Evolutionary conservation across 2,329 filamentous ascomycete genomes (phyloP).

Genomic region (Albophoma yamanashiensis): DNA sequence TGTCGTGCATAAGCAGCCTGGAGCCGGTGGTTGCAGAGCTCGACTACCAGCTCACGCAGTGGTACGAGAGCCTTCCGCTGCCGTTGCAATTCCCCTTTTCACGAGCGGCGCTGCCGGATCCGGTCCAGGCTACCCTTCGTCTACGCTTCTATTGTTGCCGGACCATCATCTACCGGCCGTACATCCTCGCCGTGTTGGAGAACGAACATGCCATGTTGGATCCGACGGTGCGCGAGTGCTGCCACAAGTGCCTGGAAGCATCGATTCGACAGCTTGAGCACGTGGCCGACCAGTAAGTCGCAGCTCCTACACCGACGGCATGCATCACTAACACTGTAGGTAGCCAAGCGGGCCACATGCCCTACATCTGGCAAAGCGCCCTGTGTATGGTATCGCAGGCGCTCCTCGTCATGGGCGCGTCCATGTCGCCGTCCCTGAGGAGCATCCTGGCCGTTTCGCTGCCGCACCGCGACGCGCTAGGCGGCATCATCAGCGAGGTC

Average conservation of each 20-base stretch:
- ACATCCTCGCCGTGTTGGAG: conserved; percentile 69
- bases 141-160: conserved; percentile 76
- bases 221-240: conserved; percentile 63
- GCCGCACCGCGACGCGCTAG: conserved; percentile 49
- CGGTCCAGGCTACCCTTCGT: conserved; percentile 68
- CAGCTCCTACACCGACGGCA: neutral
- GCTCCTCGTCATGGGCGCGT: conserved; percentile 73
- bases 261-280: conserved; percentile 71
- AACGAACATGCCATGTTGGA: conserved; percentile 65
- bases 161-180: conserved; percentile 78
- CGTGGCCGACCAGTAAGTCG: conserved; percentile 61
- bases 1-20: conserved; percentile 60
- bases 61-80: conserved; percentile 69
- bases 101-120: conserved; percentile 54
- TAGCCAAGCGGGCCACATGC: conserved; percentile 72
- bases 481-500: conserved; percentile 69
- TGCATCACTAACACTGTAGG: neutral
- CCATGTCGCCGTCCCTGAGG: conserved; percentile 64
- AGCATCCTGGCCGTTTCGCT: conserved; percentile 50
- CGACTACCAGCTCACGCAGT: conserved; percentile 73
- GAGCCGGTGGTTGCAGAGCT: conserved; percentile 71
- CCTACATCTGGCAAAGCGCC: conserved; percentile 77
- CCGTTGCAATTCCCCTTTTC: conserved; percentile 70
- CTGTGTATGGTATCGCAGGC: conserved; percentile 76
- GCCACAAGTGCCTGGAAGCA: conserved; percentile 72